phyloP scores from a whole-genome alignment of 441 rosid genomes.

The Populus hybrid region DNA sequence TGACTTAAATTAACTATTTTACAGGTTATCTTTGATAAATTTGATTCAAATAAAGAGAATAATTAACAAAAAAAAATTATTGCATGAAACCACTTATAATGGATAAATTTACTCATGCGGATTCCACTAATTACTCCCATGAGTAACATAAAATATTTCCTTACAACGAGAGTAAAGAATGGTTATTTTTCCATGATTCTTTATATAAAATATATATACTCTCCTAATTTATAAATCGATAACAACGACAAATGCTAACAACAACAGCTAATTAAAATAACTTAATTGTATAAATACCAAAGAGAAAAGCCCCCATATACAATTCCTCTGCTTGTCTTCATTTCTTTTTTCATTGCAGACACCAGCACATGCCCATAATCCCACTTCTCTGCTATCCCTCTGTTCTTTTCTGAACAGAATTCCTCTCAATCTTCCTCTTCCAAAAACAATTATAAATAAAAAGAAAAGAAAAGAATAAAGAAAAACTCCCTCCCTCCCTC shows the following conservation, averaged over 20 bases:
- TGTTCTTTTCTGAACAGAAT: constrained; percentile 9
- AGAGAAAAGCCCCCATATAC: background rate
- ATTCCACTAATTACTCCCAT: too few relatives aligned
- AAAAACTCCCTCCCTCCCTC: background rate
- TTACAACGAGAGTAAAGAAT: background rate
- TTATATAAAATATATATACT: background rate
- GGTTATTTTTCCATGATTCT: background rate
- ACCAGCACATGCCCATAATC: background rate
- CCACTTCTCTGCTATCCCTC: background rate
- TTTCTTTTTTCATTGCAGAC: background rate
- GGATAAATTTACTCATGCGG: too few relatives aligned
- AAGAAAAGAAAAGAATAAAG: background rate
- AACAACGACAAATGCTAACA: background rate
- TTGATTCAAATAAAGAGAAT: too few relatives aligned
- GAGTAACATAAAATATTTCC: background rate
- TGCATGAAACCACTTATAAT: too few relatives aligned
- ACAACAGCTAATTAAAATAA: constrained; percentile 15
- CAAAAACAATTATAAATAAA: background rate
- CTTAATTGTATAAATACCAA: background rate
- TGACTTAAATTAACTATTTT: too few relatives aligned
- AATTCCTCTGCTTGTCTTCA: background rate
- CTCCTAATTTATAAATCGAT: background rate
- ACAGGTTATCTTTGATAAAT: too few relatives aligned
- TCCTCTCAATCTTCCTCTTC: background rate
- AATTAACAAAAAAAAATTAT: too few relatives aligned